Conservation (phyloP, 2,329 filamentous ascomycete genomes). For the Bipolaris bicolor region DNA sequence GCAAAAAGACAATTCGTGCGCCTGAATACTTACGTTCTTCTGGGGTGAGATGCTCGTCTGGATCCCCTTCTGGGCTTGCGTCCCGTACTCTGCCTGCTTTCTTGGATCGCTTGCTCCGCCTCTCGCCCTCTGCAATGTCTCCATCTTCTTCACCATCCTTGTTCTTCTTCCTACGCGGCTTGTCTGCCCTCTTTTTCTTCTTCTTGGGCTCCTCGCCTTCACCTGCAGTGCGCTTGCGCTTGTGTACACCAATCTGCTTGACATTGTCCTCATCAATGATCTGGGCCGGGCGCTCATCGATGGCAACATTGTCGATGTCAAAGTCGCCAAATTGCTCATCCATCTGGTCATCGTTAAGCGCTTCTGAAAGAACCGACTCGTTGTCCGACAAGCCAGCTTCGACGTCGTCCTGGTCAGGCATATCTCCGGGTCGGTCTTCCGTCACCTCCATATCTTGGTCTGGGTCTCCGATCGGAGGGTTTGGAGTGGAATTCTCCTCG, state of each 20-base stretch:
- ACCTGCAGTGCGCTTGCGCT: conserved; percentile 67
- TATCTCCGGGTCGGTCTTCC: conserved; percentile 45
- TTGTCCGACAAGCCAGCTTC: conserved; percentile 60
- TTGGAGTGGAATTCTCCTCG: conserved; percentile 55
- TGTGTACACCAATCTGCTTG: conserved; percentile 66
- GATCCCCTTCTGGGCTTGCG: conserved; percentile 62
- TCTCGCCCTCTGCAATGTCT: conserved; percentile 61
- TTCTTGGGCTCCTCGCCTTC: conserved; percentile 67
- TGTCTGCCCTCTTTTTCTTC: conserved; percentile 70
- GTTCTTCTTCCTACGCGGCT: conserved; percentile 58
- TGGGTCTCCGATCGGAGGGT: conserved; percentile 52
- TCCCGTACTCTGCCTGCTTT: conserved; percentile 47
- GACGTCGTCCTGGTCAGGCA: conserved; percentile 46
- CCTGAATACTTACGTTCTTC: conserved; percentile 71
- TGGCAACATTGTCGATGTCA: conserved; percentile 64
- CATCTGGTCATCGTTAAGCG: conserved; percentile 68
- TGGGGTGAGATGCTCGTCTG: conserved; percentile 80
- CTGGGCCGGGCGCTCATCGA: conserved; percentile 64
- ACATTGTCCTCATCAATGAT: conserved; percentile 67
- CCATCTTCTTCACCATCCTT: conserved; percentile 54
- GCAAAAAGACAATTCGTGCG: background rate
- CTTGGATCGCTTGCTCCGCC: conserved; percentile 58
- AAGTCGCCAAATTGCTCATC: conserved; percentile 62
- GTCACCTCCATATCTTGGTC: conserved; percentile 55
- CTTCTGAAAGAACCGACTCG: conserved; percentile 67